Evolutionary conservation across 2,329 filamentous ascomycete genomes (phyloP), one percentile per base, ranked within the genome.

Genomic region (Orbilia oligospora): DNA sequence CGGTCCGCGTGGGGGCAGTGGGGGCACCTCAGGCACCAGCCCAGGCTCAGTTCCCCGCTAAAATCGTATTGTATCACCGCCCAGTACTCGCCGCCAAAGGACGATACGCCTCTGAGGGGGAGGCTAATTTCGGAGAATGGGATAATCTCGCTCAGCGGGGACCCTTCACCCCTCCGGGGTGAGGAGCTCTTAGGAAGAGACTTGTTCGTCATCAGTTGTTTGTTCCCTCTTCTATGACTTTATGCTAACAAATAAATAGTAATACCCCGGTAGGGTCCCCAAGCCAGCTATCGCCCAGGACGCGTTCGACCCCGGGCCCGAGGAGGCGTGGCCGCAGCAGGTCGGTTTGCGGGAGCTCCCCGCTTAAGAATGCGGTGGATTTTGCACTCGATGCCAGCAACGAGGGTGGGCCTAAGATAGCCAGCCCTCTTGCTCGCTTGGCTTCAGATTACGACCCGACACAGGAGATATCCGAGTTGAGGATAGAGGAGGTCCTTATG

Each of bases 361-460:
- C 73, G 33, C 73, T 77, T 27, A 77, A 77, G 61, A 77, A 77
- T 55, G 68, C 73, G 30, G 73, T 77, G 27, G 61, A 71, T 16
- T 77, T 77, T 51, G 49, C 72, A 9, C 73, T 68, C 14, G 58
- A 71, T 12, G 22, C 24, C 30, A 63, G 44, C 24, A 63, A 27
- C n/a, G 63, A 56, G 16, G 6, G 4, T 1, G 55, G 18, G 38
- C 44, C 61, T 5, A 68, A n/a, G 33, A 49, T 27, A 22, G 51
- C 24, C 14, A 76, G 58, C 41, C 73, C 73, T 10, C 51, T 71
- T 41, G 61, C 55, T 22, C 67, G 73, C 22, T 30, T 53, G 41
- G 41, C 14, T 33, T 55, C 48, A 2, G 66, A 55, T 56, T 77
- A 77, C 20, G 73, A 77, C 22, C 73, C 73, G 6, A 36, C 58